These are phyloP conservation scores for Pittosporum tobira DNA, from an alignment of 129 eudicot species.

Conservation along the genomic window DNA sequence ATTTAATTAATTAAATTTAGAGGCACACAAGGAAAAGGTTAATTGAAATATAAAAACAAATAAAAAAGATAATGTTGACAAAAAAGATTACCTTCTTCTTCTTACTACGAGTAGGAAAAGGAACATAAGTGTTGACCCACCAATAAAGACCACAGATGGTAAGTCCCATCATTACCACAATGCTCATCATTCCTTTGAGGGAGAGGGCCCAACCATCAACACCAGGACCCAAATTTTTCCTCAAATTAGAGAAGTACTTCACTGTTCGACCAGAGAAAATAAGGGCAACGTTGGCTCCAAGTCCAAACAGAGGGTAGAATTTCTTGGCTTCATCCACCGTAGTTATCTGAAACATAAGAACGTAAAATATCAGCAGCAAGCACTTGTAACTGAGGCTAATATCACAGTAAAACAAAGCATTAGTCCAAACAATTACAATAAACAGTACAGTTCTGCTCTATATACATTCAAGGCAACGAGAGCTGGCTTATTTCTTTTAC, in stretches of 20 bases:
- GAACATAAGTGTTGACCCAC: constrained; percentile 91
- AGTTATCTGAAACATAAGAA: constrained; percentile 56
- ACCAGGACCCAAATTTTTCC: constrained; percentile 79
- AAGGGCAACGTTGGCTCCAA: constrained; percentile 95
- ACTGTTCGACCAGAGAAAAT: constrained; percentile 96
- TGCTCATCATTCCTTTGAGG: constrained; percentile 90
- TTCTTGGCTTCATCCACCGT: constrained; percentile 93
- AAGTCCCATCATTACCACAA: constrained; percentile 84
- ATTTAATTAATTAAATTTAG: background rate
- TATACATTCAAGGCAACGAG: no score
- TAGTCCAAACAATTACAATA: no score
- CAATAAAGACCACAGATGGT: constrained; percentile 77
- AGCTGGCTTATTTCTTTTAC: no score
- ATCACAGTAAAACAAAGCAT: no score
- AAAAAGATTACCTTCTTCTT: constrained; percentile 75
- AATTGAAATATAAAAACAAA: background rate
- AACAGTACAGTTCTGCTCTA: no score
- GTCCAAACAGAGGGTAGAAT: constrained; percentile 94
- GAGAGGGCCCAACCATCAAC: constrained; percentile 99
- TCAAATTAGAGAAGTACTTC: constrained; percentile 84
- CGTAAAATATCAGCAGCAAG: background rate
- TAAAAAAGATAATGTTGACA: background rate
- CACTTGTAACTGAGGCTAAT: no score
- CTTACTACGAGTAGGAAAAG: constrained; percentile 84
- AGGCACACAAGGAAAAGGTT: background rate